Evolutionary conservation across 257 asterid genomes (phyloP).

Genomic region (Nicotiana sylvestris): DNA sequence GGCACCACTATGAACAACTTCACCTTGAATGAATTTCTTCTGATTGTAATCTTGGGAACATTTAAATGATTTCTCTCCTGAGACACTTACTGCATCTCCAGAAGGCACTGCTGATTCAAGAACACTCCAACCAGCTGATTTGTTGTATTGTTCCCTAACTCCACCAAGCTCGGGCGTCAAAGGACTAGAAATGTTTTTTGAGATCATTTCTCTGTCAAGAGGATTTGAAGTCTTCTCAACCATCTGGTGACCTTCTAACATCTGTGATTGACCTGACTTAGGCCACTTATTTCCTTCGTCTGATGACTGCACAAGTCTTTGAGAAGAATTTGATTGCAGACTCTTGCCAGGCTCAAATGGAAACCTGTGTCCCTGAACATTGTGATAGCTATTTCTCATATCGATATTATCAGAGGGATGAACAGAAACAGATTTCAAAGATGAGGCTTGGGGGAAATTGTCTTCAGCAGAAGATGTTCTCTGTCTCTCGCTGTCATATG

Average conservation of each 20-base stretch:
- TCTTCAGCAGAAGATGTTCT: slow-evolving; percentile 25
- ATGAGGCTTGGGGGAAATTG: slow-evolving; percentile 28
- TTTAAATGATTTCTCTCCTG: slow-evolving; percentile 32
- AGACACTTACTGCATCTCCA: slow-evolving; percentile 38
- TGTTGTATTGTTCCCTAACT: slow-evolving; percentile 26
- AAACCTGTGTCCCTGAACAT: slow-evolving; percentile 32
- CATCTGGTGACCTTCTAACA: slow-evolving; percentile 31
- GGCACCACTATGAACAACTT: slow-evolving; percentile 26
- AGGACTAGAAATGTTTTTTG: slow-evolving; percentile 23
- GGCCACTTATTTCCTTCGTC: slow-evolving; percentile 43
- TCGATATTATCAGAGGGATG: slow-evolving; percentile 21
- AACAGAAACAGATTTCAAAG: slow-evolving; percentile 32
- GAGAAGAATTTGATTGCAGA: slow-evolving; percentile 34
- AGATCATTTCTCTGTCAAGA: slow-evolving; percentile 32
- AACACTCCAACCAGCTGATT: slow-evolving; percentile 51
- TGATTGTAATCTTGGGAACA: slow-evolving; percentile 35
- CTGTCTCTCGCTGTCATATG: slow-evolving; percentile 37
- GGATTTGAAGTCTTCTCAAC: slow-evolving; percentile 39
- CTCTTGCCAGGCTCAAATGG: slow-evolving; percentile 33
- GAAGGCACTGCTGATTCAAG: slow-evolving; percentile 34
- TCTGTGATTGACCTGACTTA: slow-evolving; percentile 27
- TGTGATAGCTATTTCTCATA: slow-evolving; percentile 29
- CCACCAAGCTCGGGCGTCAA: slow-evolving; percentile 39
- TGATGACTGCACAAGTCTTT: slow-evolving; percentile 31
- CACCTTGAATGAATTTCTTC: slow-evolving; percentile 41